These are phyloP conservation scores for Paecilomyces niveus DNA, from an alignment of 2,329 filamentous ascomycete species.

Conservation along the genomic window DNA sequence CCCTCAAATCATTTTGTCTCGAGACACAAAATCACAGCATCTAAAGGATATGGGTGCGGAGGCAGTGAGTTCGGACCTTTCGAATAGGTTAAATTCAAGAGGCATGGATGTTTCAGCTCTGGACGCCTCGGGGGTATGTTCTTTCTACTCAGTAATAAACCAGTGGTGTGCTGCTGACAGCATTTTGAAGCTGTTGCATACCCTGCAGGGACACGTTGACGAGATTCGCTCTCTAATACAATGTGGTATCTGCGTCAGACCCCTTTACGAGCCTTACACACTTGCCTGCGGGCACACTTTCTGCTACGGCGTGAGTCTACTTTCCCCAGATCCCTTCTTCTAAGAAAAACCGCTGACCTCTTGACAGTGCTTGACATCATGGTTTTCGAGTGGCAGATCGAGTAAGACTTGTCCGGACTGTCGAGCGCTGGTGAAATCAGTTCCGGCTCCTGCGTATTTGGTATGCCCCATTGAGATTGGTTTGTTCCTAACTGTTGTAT, in stretches of 20 bases:
- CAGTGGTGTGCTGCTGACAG: neutral
- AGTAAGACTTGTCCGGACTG: conserved; percentile 66
- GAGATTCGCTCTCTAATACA: conserved; percentile 54
- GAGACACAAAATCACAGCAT: neutral
- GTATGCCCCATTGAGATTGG: conserved; percentile 30
- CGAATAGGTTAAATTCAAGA: conserved; percentile 2
- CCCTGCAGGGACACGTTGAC: conserved; percentile 50
- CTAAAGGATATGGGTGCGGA: neutral
- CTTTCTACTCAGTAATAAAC: neutral
- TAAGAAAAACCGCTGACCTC: conserved; percentile 13
- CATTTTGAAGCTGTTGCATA: conserved; percentile 29
- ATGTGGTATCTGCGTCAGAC: conserved; percentile 62
- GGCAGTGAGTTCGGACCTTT: neutral
- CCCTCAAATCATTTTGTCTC: neutral
- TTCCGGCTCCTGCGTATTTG: conserved; percentile 59
- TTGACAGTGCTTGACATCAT: conserved; percentile 49
- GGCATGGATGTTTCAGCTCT: conserved; percentile 1
- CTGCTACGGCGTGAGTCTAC: conserved; percentile 54
- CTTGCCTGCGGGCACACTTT: conserved; percentile 64
- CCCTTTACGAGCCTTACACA: conserved; percentile 64
- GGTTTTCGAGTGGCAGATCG: conserved; percentile 46
- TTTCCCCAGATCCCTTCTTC: conserved; percentile 1
- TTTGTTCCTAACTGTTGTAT: conserved; percentile 3
- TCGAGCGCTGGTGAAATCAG: conserved; percentile 49
- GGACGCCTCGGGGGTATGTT: neutral